Base-by-base conservation (phyloP, 2,329 filamentous ascomycete species). In the Hirsutella thompsonii region DNA sequence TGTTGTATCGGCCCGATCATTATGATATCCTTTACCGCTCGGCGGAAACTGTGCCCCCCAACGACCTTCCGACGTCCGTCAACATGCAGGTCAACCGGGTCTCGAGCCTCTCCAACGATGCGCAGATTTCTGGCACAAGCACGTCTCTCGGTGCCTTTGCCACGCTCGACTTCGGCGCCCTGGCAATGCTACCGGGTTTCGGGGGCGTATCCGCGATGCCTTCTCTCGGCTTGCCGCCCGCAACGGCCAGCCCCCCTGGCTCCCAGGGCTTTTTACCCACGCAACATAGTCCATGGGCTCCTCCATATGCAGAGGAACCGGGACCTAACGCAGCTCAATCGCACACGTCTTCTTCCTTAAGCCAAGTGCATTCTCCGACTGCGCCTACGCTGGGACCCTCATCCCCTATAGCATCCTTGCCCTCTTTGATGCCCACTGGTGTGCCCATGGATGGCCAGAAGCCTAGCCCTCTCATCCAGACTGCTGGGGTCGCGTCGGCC, bases 1-100 rank as follows among this genome's bases (percentile, higher is more conserved):
- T 72, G 45, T 71, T 70, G 55, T 89, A 65, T 73, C 79, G 66
- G 57, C 93, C 67, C 34, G 87, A 86, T 45, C 92, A 96, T 62
- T 98, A 96, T 60, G 92, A 96, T 60, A 80, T 98, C 46, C 72
- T 96, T 28, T 98, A 98, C 67, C 80, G 77, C 56, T 66, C 70
- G 42, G 52, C 44, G 2, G 30, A 36, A 3, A 26, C 6, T 11
- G 23, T 26, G 23, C 23, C 23, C 6, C 11, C 23, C 6, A 26
- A 26, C 23, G 23, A 26, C 23, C 23, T 26, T 11, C 6, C 23
- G 23, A 26, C 23, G 23, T 14, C 37, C 26, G n/a, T 14, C n/a
- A 14, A 21, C 2, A 10, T 79, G 36, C 72, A 76, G 47, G 70
- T 81, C 36, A 66, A 77, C 50, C 64, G 72, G 20, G 71, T 68